These are phyloP conservation scores for Solanum phureja DNA, from an alignment of 257 asterid species.

Conservation along the genomic window DNA sequence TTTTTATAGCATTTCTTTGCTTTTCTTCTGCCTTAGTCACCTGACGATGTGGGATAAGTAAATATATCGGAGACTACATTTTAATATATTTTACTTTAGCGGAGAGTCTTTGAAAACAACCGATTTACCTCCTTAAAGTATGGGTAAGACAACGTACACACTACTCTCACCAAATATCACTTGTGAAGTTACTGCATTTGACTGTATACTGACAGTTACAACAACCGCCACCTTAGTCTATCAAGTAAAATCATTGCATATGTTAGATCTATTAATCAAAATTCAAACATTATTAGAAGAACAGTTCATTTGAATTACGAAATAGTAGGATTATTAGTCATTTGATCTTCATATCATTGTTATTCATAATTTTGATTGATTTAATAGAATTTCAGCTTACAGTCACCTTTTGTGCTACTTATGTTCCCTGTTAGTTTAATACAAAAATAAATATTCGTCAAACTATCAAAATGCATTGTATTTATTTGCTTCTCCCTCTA, in stretches of 20 bases:
- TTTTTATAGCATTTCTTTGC: background rate
- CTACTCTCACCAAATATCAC: background rate
- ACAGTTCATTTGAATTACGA: background rate
- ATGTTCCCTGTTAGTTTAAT: background rate
- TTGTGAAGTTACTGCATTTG: background rate
- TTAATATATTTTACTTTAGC: background rate
- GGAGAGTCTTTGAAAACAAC: background rate
- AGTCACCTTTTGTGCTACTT: background rate
- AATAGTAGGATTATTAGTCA: background rate
- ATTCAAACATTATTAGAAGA: background rate
- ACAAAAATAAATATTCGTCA: background rate
- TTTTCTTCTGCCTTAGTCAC: background rate
- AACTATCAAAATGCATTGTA: background rate
- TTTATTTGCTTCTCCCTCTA: too few species aligned
- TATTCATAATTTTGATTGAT: background rate
- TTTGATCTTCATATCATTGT: background rate
- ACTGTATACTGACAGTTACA: background rate
- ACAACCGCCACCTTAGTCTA: background rate
- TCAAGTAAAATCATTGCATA: background rate
- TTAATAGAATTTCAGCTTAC: background rate
- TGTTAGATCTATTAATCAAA: background rate
- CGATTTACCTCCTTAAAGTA: background rate
- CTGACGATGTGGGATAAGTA: background rate
- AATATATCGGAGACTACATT: background rate
- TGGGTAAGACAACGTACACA: background rate